Evolutionary conservation across 75 land plant species (phyloP), one percentile per base, ranked within the genome.

Genomic region (Cryptomeria japonica): DNA sequence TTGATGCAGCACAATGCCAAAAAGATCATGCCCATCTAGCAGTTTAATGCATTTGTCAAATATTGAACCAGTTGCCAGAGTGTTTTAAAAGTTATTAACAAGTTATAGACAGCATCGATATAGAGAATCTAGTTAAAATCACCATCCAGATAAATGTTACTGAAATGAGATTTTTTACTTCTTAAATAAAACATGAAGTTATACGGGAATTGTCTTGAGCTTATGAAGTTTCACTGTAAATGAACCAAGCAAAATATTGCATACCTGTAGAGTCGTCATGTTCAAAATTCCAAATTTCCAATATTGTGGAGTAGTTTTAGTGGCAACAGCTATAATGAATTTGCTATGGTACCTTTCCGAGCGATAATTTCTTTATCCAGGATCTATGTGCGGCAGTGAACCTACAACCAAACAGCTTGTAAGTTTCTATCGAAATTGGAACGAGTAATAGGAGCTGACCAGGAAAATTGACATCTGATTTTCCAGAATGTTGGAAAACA

Each of bases 371-470:
- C 49, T 80, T 28, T 80, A 80, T 47, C 28, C 8, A 44, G 49
- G 47, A 41, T 41, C n/a, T 42, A 80, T 44, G n/a, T 80, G 14
- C 1, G 47, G n/a, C 12, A 22, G 18, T 80, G 42, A 42, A 80
- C 47, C 83, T 80, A 44, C 83, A 80, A 80, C 44, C 83, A 80
- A 80, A 80, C 49, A 42, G 11, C 47, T 80, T 80, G 83, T 19
- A 42, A 11, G 83, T 78, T 78, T 78, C 80, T 42, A 42, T 80
- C 47, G 22, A 80, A 44, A 38, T 8, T 44, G 28, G 46, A 25
- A 80, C 18, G 25, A 25, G 25, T 8, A 47, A 28, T 41, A 80
- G 44, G 46, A 80, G 14, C 19, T 75, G 15, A 38, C 42, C 42
- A 38, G 25, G 16, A 25, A 80, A 80, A 46, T 80, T 80, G 49